Evolutionary conservation across 148 eudicot genomes (phyloP), one percentile per base, ranked within the genome.

Genomic region (Suaeda aralocaspica): DNA sequence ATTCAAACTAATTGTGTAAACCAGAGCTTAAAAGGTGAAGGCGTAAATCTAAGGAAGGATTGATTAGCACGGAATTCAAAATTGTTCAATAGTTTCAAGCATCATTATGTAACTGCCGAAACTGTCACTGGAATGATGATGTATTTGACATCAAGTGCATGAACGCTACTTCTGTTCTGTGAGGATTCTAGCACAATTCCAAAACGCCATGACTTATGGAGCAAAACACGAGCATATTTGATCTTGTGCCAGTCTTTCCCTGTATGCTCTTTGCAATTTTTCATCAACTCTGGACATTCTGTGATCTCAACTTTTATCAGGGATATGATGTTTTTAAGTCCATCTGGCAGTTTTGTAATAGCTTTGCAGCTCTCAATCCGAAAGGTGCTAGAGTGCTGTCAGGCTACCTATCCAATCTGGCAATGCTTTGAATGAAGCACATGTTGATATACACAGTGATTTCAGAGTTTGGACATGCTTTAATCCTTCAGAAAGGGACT

Each of bases 181-280:
- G 66, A 39, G n/a, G 70, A n/a, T 46, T 29, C 45, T 67, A 59
- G 34, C 57, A 53, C 39, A 19, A 64, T 64, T 36, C 79, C 75
- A 61, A 59, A 77, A 24, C 74, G 65, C 74, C 79, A 57, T 22
- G 79, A 76, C 46, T 76, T 71, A 33, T 72, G 76, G 58, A 77
- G 80, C 15, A 59, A 53, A 39, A 77, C 41, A 48, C 68, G 64
- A 10, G 80, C 80, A 29, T 77, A 72, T 10, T 60, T 51, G 44
- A 72, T 71, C 28, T 66, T 70, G 34, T 26, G 68, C 72, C 76
- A 42, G 51, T 72, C 76, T 48, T 77, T 67, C 28, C 76, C 76
- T 3, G 45, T 60, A 68, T 66, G 68, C 57, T 72, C 80, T 41
- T 51, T 63, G 80, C 80, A 72, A 12, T 75, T 67, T 53, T 72